These are phyloP conservation scores for Solanum lignicaule DNA, from an alignment of 257 asterid species.

Conservation along the genomic window DNA sequence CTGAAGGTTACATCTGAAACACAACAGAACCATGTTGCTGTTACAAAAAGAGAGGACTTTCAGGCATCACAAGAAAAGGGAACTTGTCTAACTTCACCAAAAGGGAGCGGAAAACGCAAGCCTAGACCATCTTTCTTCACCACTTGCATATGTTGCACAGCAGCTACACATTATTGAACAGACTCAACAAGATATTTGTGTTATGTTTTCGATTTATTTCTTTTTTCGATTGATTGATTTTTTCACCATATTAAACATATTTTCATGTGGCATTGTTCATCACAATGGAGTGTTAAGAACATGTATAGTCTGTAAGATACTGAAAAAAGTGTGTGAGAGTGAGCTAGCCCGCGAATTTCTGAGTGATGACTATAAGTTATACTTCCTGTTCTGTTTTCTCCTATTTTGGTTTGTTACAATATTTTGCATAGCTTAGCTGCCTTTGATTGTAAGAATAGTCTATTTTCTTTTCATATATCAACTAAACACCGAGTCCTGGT, in stretches of 20 bases:
- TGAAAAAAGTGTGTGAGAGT: background rate
- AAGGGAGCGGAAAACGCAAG: conserved; percentile 28
- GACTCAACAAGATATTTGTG: conserved; percentile 7
- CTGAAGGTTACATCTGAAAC: background rate
- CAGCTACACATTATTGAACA: conserved; percentile 21
- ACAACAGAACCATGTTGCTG: conserved; percentile 5
- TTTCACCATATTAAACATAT: background rate
- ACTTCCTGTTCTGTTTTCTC: background rate
- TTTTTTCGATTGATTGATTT: background rate
- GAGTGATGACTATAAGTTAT: background rate
- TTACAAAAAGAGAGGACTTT: conserved; percentile 2
- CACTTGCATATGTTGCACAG: conserved; percentile 69
- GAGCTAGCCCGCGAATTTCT: background rate
- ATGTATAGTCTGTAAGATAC: background rate
- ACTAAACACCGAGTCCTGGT: background rate
- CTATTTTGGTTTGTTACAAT: background rate
- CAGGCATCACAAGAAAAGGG: conserved; percentile 13
- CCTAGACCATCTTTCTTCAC: conserved; percentile 54
- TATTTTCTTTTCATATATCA: background rate
- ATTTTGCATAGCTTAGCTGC: background rate
- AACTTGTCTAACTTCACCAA: conserved; percentile 8
- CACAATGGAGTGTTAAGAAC: background rate
- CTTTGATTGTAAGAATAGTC: background rate
- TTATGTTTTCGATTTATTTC: background rate
- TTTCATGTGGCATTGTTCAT: background rate